phyloP scores from a whole-genome alignment of 1,284 basidiomycete species.

The Malassezia dermatis region DNA sequence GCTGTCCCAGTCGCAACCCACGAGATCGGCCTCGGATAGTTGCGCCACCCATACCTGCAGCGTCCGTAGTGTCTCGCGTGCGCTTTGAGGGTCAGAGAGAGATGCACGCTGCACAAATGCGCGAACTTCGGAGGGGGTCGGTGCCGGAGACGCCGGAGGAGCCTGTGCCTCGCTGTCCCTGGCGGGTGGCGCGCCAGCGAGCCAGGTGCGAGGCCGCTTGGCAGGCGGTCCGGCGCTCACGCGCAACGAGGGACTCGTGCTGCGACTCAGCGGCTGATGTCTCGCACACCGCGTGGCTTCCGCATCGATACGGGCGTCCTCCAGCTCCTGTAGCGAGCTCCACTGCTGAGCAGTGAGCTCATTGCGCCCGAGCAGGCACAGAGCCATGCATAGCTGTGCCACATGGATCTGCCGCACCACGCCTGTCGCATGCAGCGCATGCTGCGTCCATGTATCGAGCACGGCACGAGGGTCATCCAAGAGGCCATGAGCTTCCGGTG shows the following conservation, averaged over 20 bases:
- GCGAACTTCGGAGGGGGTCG: neutral
- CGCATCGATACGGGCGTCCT: neutral
- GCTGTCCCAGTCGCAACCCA: neutral
- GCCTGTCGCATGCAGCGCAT: neutral
- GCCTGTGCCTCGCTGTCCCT: neutral
- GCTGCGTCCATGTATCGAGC: neutral
- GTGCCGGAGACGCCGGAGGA: neutral
- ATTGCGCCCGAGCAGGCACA: neutral
- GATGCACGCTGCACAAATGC: neutral
- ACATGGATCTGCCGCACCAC: neutral
- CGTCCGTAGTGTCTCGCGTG: neutral
- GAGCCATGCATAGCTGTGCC: neutral
- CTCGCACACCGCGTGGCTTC: neutral
- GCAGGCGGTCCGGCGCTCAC: neutral
- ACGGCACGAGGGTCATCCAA: constrained; percentile 3
- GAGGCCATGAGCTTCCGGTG: neutral
- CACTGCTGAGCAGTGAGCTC: neutral
- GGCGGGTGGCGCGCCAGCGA: neutral
- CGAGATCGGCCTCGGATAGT: neutral
- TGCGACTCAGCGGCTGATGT: neutral
- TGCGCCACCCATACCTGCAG: neutral
- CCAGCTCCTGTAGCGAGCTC: neutral
- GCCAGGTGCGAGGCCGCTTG: neutral
- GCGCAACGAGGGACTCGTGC: neutral
- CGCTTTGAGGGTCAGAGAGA: neutral